Base-by-base conservation (phyloP, 345 rosid genomes). In the Citrus unshiu region DNA sequence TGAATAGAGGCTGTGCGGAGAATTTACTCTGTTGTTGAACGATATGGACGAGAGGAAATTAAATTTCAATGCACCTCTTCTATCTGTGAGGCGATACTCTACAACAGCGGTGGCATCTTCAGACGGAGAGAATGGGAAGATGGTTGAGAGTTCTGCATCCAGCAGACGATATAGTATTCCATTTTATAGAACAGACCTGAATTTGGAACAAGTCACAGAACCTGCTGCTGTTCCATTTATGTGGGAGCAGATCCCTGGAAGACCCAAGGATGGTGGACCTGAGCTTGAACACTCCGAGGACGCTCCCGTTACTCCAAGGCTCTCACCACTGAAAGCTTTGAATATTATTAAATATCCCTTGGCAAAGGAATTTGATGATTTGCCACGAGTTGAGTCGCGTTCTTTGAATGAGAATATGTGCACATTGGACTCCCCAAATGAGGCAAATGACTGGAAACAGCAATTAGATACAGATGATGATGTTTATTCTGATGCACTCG, bases 201-300 rank as follows among this genome's bases (percentile, higher is more conserved):
- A 69, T 67, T 82, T 85, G 79, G 96, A 92, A 57, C 93, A 88
- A 59, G 91, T 92, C 34, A 92, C 91, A 4, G 91, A 94, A 78
- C 85, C 93, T 30, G 95, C 78, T 65, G 91, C 97, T 8, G 94
- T 96, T 77, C 98, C 99, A 80, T 96, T 96, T 74, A 78, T 78
- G 21, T 96, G 99, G 98, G 98, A 94, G 71, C 89, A 85, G 75
- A 88, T 89, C 74, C 98, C 99, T 58, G 99, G 99, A 27, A 86
- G 86, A 80, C 78, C 89, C 7, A 96, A 88, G 78, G 83, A 79
- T 27, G 73, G 76, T 43, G 56, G 29, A 34, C 70, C 75, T 14
- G 83, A 72, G 75, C 67, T 75, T 18, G 70, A 32, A 68, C 79
- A 74, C 4, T 67, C 21, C 1, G 77, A 83, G 74, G 81, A 70